A percentile compares a stretch with the other conserved stretches of the same genome.
These are phyloP conservation scores for Solanum pennellii DNA, from an alignment of 257 asterid species.

Conservation along the genomic window DNA sequence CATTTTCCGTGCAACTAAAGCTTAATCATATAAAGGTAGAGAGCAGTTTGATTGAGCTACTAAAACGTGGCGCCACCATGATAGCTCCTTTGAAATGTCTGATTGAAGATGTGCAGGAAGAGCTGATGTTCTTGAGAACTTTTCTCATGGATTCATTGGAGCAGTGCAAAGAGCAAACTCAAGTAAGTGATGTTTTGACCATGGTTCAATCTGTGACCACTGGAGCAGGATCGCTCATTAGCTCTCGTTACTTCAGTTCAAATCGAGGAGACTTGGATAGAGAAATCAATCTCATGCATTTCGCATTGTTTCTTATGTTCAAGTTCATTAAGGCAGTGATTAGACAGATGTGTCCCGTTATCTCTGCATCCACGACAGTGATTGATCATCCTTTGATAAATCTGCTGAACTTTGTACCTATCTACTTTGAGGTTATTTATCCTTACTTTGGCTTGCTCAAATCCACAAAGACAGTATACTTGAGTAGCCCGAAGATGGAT, in stretches of 20 bases:
- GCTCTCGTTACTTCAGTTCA: not conserved
- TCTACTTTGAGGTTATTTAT: not conserved
- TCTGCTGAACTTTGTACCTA: not conserved
- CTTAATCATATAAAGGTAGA: not conserved
- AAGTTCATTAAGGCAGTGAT: not conserved
- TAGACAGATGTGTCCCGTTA: not conserved
- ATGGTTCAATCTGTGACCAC: not conserved
- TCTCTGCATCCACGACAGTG: not conserved
- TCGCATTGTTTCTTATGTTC: not conserved
- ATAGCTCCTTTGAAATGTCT: not conserved
- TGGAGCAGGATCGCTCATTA: not conserved
- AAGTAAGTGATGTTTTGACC: not conserved
- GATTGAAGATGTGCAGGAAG: not conserved
- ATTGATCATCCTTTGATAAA: not conserved
- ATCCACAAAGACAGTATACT: not conserved
- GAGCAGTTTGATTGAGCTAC: not conserved
- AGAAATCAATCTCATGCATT: not conserved
- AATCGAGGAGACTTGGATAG: not conserved
- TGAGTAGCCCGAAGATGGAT: not conserved
- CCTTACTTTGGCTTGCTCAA: not conserved
- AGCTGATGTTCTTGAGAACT: not conserved
- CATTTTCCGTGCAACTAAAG: not conserved
- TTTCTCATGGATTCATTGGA: not conserved
- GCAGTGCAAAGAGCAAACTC: not conserved
- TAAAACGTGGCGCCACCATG: not conserved